Evolutionary conservation across 2,329 filamentous ascomycete species (phyloP).

Genomic region (Beauveria brongniartii): DNA sequence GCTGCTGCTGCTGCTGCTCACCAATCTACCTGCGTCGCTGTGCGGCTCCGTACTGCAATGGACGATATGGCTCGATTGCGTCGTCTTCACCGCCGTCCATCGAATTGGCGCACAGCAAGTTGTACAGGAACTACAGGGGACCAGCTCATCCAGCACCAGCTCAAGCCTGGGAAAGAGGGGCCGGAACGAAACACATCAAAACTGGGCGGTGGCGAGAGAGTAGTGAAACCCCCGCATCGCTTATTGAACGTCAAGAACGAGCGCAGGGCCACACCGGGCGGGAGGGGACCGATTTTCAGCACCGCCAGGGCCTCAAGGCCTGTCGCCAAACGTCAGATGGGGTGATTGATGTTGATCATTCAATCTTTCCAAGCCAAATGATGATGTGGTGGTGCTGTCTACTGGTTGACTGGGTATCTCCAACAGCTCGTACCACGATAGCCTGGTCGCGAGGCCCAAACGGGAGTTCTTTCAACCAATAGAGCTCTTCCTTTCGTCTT

Average conservation of each 20-base stretch:
- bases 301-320: neutral
- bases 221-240: neutral
- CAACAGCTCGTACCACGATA: neutral
- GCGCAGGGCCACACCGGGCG: neutral
- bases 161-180: neutral
- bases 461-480: neutral
- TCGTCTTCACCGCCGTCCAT: too few species aligned
- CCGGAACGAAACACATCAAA: neutral
- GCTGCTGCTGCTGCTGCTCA: too few species aligned
- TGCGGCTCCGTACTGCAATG: too few species aligned
- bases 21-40: neutral
- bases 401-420: neutral
- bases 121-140: too few species aligned
- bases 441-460: neutral
- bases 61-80: too few species aligned
- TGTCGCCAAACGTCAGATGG: neutral
- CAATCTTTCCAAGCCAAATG: neutral
- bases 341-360: neutral
- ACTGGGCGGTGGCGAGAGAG: neutral
- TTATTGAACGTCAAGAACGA: neutral
- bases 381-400: neutral
- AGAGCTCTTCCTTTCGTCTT: neutral
- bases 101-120: too few species aligned
- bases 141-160: too few species aligned
- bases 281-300: neutral